A percentile compares a stretch with the other conserved stretches of the same genome.
These are phyloP conservation scores for Copromyces sp. DNA, from an alignment of 495 filamentous ascomycete species.

Conservation along the genomic window DNA sequence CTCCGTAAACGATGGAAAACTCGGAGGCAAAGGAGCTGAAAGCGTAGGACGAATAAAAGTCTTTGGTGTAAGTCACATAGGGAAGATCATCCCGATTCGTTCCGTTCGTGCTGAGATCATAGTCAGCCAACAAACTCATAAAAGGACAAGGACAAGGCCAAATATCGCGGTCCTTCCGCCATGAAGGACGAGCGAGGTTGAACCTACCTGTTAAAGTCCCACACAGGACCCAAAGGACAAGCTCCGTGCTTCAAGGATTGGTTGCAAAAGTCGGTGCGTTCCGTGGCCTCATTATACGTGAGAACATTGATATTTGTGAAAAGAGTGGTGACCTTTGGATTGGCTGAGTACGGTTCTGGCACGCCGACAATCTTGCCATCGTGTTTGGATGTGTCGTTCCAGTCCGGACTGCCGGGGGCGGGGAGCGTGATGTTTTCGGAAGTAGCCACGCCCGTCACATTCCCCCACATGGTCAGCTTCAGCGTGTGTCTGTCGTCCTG, in stretches of 20 bases:
- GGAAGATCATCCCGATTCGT: conserved; percentile 26
- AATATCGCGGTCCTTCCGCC: neutral
- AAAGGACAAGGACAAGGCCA: neutral
- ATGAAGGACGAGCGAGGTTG: conserved; percentile 4
- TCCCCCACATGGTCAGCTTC: conserved; percentile 77
- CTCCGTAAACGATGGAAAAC: conserved; percentile 64
- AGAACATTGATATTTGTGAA: conserved; percentile 57
- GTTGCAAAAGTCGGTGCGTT: conserved; percentile 53
- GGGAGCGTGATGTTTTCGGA: conserved; percentile 36
- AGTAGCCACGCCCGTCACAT: conserved; percentile 59
- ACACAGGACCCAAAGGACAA: conserved; percentile 70
- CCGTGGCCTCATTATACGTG: conserved; percentile 56
- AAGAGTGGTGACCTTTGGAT: conserved; percentile 60
- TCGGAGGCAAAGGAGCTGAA: conserved; percentile 71
- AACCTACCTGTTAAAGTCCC: conserved; percentile 45
- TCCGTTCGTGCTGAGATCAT: neutral
- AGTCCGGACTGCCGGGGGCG: conserved; percentile 41
- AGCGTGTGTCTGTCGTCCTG: conserved; percentile 52
- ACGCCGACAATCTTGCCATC: conserved; percentile 69
- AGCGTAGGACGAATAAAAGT: conserved; percentile 70
- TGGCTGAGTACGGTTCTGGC: conserved; percentile 33
- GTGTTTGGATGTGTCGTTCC: conserved; percentile 43
- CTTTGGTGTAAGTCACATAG: conserved; percentile 59
- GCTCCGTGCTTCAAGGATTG: conserved; percentile 44
- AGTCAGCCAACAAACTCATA: neutral